These are phyloP conservation scores for Taphrina betulina DNA, from an alignment of 1,139 yeast genomes.

Conservation along the genomic window DNA sequence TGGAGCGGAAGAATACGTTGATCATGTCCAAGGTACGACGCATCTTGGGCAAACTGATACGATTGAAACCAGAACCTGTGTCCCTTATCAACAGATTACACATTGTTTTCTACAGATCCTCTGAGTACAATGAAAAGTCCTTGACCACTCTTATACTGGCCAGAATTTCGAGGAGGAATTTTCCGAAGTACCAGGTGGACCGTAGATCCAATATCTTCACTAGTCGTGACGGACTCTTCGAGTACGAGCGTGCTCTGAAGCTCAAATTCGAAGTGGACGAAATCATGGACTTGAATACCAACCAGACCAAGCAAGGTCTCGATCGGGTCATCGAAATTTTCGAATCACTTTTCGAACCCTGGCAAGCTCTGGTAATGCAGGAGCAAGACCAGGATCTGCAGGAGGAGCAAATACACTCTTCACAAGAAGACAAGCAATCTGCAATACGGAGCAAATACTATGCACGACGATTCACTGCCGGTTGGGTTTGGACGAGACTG, in stretches of 20 bases:
- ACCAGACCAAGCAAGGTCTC: slow-evolving; percentile 26
- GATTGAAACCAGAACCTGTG: slow-evolving; percentile 17
- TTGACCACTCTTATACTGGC: slow-evolving; percentile 37
- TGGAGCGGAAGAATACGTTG: slow-evolving; percentile 14
- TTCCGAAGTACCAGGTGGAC: slow-evolving; percentile 35
- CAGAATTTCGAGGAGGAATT: slow-evolving; percentile 35
- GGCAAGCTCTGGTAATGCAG: slow-evolving; percentile 31
- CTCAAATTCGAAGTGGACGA: slow-evolving; percentile 28
- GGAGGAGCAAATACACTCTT: background rate
- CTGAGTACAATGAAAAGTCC: slow-evolving; percentile 34
- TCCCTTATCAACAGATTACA: slow-evolving; percentile 37
- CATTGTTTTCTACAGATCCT: slow-evolving; percentile 37
- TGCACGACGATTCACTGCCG: slow-evolving; percentile 37
- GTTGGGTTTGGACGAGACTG: slow-evolving; percentile 38
- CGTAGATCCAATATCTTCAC: slow-evolving; percentile 36
- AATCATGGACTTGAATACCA: slow-evolving; percentile 25
- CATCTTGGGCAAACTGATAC: slow-evolving; percentile 35
- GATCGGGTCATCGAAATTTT: slow-evolving; percentile 30
- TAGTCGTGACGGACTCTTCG: slow-evolving; percentile 33
- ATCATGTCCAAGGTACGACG: slow-evolving; percentile 30
- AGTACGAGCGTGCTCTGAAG: slow-evolving; percentile 33
- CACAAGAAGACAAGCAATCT: slow-evolving; percentile 6
- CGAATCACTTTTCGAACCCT: slow-evolving; percentile 31
- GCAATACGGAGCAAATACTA: slow-evolving; percentile 20
- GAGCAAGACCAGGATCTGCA: background rate